Percentiles rank a stretch among this genome's conserved stretches.
Conservation (phyloP, 352 stramenopile species). For the Globisporangium solare region DNA sequence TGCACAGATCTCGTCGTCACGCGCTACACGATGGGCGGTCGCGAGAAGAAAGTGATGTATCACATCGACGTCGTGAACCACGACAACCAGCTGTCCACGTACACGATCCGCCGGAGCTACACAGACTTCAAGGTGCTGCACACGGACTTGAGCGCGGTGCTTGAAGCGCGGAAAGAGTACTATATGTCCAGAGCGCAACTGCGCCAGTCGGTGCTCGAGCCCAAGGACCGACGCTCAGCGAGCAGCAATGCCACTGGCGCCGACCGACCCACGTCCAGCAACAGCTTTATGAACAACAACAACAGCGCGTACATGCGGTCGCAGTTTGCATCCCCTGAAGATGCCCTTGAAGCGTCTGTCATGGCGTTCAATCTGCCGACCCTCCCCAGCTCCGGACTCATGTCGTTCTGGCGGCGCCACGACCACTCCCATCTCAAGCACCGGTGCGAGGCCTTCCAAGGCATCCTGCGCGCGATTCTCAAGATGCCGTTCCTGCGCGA, state of each 20-base stretch:
- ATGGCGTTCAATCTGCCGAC: constrained; percentile 58
- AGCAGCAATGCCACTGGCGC: not conserved
- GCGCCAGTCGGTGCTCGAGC: constrained; percentile 10
- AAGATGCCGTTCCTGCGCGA: constrained; percentile 29
- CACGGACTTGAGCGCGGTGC: constrained; percentile 52
- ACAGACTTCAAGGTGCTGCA: constrained; percentile 82
- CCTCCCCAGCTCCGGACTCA: constrained; percentile 67
- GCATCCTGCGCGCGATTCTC: constrained; percentile 49
- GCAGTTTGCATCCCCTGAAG: constrained; percentile 22
- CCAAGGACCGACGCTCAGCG: constrained; percentile 11
- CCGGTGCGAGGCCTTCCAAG: constrained; percentile 68
- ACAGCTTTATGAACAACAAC: constrained; percentile 7
- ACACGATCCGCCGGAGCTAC: constrained; percentile 84
- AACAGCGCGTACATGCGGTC: not conserved
- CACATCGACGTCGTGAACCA: constrained; percentile 80
- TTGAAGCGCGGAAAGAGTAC: constrained; percentile 59
- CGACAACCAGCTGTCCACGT: constrained; percentile 71
- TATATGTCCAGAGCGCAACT: constrained; percentile 21
- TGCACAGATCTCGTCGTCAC: constrained; percentile 64
- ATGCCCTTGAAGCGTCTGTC: constrained; percentile 47
- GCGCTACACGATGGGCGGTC: constrained; percentile 58
- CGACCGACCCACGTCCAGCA: not conserved
- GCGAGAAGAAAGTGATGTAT: constrained; percentile 85
- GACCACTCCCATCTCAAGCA: constrained; percentile 70
- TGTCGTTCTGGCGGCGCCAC: constrained; percentile 79